Base-by-base conservation (phyloP, 371 early-diverging fungal species). In the Mortierella sp. region DNA sequence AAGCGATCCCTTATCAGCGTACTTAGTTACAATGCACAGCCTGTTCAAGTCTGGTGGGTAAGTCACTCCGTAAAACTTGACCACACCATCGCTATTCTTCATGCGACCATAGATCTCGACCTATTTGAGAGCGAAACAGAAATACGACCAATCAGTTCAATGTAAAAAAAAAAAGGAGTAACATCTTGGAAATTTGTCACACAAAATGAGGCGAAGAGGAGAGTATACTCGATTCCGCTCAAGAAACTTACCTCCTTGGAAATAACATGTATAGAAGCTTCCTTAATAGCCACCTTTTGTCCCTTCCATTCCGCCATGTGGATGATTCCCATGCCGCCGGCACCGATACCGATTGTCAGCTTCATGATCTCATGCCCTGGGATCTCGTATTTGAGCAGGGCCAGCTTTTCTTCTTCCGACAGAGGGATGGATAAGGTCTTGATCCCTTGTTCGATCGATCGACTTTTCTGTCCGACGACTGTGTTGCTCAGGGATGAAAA, bases 1-100 rank as follows among this genome's bases (percentile, higher is more conserved):
- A 32, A 80, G 81, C 2, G 75, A 75, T 15, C 81, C 81, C 13
- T 64, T 70, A 10, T 75, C 71, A 22, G 81, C 75, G 26, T 70
- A 75, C 65, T 75, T 70, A 37, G 75, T 80, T 3, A 75, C 81
- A 26, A 80, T 80, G 32, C 81, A 80, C 42, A 75, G 42, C 34
- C 67, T 75, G 43, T 80, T 34, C 9, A 75, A 43, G 4, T 57
- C 68, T 4, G 64, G 64, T 1, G 71, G 81, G 47, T 37, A 71
- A 0, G 81, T 75, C 28, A 80, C 75, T 17, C 81, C 75, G 32
- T 64, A 74, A 45, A 80, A 75, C 53, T 60, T 29, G 19, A 80
- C 74, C 1, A 80, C 71, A 47, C 75, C 58, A 7, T 67, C 54
- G 17, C 61, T 64, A n/a, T 64, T 70, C 26, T 71, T 74, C 75